Evolutionary conservation across 1,284 basidiomycete species (phyloP).

Genomic region (Marasmius tenuissimus): DNA sequence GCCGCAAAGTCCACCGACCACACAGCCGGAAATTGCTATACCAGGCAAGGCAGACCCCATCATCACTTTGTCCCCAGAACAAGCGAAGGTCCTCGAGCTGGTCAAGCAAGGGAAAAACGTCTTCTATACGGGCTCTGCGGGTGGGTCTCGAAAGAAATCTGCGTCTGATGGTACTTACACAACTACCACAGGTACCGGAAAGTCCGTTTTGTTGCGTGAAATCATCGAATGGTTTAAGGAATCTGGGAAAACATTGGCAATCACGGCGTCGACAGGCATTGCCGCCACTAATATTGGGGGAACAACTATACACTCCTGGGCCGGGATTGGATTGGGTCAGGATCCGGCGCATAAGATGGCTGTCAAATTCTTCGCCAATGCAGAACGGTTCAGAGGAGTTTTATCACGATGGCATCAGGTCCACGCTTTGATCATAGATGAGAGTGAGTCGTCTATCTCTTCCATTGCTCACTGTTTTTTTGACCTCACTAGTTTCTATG

Average conservation of each 20-base stretch:
- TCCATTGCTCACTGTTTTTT: neutral
- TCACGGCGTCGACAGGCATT: conserved; percentile 92
- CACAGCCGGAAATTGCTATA: neutral
- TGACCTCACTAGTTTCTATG: conserved; percentile 81
- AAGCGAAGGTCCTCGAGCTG: conserved; percentile 30
- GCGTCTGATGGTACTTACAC: neutral
- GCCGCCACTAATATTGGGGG: conserved; percentile 92
- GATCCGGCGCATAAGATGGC: conserved; percentile 53
- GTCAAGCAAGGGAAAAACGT: conserved; percentile 34
- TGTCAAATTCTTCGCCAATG: conserved; percentile 53
- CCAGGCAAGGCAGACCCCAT: conserved; percentile 13
- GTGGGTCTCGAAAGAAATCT: conserved; percentile 33
- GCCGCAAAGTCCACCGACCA: neutral
- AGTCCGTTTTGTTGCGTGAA: conserved; percentile 87
- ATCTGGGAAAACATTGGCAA: conserved; percentile 61
- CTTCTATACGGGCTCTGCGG: conserved; percentile 86
- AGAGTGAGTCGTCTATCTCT: conserved; percentile 54
- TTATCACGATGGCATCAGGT: conserved; percentile 73
- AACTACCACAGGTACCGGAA: conserved; percentile 75
- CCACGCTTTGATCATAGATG: conserved; percentile 86
- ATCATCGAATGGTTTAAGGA: conserved; percentile 68
- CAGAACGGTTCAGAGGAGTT: conserved; percentile 64
- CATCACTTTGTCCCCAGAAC: conserved; percentile 33
- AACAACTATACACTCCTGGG: conserved; percentile 87
- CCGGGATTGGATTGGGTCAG: conserved; percentile 81